Evolutionary conservation across 495 filamentous ascomycete species (phyloP), one percentile per base, ranked within the genome.

Genomic region (Aspergillus ellipticus): DNA sequence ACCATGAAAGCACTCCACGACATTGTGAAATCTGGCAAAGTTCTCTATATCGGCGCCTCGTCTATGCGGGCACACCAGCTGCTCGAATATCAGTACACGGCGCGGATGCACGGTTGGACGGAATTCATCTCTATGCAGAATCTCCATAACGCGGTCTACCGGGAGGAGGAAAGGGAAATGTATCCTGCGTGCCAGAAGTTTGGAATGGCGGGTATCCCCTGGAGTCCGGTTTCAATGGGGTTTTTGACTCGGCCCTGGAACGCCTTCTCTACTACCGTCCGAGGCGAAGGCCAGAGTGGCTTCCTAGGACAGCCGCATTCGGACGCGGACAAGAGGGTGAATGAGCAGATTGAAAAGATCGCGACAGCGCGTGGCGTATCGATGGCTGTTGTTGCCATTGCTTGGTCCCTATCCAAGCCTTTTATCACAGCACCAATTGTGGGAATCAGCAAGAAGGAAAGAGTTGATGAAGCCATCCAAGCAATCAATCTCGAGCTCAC

Each of bases 151-250:
- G 72, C 89, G 17, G 71, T 84, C 5, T 90, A 90, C 66, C 74
- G 87, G 7, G 87, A 92, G 70, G 87, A 92, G 59, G 88, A 92
- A 72, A 69, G 85, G 17, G 88, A 90, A 71, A 90, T 91, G 87
- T 85, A 79, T 62, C 76, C 77, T 2, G 84, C 84, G 61, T 89
- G 87, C 68, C 71, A 79, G 19, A 78, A 81, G 50, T 88, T 85
- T 0, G 85, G 85, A 8, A 85, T 89, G 19, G 85, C 79, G 0
- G 51, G 84, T 3, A 79, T 86, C 29, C 84, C 84, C 5, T 80
- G 76, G 76, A 79, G 45, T 71, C 81, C 10, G 55, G 77, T 59
- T 77, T 80, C 42, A 63, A 76, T 46, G 78, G 81, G 51, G 49
- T 73, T 54, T 68, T 76, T 65, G 57, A 54, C 76, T 6, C 62